Evolutionary conservation across 257 asterid genomes (phyloP).

Genomic region (Apocynum venetum): DNA sequence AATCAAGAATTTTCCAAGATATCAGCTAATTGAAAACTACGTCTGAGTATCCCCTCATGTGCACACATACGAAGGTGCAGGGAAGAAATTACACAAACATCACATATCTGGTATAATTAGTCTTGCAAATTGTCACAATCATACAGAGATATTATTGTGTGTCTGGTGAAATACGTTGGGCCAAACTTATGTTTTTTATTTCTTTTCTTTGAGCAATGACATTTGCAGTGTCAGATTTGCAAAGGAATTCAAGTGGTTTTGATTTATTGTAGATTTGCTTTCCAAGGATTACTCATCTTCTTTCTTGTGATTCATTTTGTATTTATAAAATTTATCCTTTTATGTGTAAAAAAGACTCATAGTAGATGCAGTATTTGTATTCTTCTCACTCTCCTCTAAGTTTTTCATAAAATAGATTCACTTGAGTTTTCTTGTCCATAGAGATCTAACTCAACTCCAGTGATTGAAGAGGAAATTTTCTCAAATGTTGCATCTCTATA

Average conservation of each 20-base stretch:
- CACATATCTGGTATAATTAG: neutral
- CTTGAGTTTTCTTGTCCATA: neutral
- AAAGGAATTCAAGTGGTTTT: neutral
- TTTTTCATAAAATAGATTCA: neutral
- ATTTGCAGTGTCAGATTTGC: neutral
- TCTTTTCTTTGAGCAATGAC: neutral
- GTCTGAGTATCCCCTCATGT: neutral
- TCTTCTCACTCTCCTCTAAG: neutral
- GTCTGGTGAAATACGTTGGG: neutral
- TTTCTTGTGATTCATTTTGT: neutral
- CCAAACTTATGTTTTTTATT: neutral
- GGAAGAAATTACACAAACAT: neutral
- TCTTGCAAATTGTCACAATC: neutral
- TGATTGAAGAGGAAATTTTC: neutral
- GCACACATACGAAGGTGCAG: neutral
- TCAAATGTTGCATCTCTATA: neutral
- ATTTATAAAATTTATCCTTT: neutral
- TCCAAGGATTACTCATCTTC: neutral
- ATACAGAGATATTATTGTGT: neutral
- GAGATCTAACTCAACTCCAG: neutral
- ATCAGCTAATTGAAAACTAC: neutral
- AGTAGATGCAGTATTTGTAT: neutral
- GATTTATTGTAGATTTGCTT: neutral
- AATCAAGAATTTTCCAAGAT: neutral
- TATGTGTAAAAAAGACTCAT: neutral